A percentile compares a stretch with the other conserved stretches of the same genome.
These are phyloP conservation scores for Pontederia crassipes DNA, from an alignment of 176 grass and related monocot genomes.

Conservation along the genomic window DNA sequence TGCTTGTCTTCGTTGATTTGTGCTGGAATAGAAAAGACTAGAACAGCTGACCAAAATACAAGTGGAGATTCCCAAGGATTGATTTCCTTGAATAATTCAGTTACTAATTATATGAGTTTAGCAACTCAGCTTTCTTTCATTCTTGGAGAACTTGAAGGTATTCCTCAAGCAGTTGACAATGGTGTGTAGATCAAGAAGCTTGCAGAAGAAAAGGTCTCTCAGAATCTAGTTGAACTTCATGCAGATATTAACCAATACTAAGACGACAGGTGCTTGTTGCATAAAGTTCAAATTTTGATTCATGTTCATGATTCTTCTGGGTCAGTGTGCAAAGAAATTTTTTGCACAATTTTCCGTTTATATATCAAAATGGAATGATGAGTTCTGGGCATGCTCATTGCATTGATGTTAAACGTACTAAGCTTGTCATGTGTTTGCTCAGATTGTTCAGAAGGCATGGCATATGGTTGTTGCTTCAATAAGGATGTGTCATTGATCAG, in stretches of 20 bases:
- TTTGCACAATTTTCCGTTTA: constrained; percentile 6
- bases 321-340: not conserved
- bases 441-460: constrained; percentile 7
- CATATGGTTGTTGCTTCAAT: not conserved
- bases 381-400: constrained; percentile 1
- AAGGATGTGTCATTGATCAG: constrained; percentile 2
- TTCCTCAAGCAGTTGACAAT: not conserved
- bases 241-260: not conserved
- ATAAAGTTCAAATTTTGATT: not conserved
- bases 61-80: not conserved
- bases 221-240: not conserved
- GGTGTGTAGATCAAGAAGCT: not conserved
- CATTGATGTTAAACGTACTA: not conserved
- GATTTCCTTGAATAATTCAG: not conserved
- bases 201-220: not conserved
- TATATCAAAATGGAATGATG: not conserved
- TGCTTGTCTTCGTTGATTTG: not conserved
- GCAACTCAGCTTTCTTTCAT: not conserved
- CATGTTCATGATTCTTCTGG: constrained; percentile 2
- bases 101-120: not conserved
- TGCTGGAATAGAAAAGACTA: not conserved
- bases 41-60: not conserved
- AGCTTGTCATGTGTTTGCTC: not conserved
- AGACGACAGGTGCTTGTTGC: not conserved
- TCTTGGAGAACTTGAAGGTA: not conserved